These are phyloP conservation scores for Akebia trifoliata DNA, from an alignment of 164 flowering plant genomes.

Conservation along the genomic window DNA sequence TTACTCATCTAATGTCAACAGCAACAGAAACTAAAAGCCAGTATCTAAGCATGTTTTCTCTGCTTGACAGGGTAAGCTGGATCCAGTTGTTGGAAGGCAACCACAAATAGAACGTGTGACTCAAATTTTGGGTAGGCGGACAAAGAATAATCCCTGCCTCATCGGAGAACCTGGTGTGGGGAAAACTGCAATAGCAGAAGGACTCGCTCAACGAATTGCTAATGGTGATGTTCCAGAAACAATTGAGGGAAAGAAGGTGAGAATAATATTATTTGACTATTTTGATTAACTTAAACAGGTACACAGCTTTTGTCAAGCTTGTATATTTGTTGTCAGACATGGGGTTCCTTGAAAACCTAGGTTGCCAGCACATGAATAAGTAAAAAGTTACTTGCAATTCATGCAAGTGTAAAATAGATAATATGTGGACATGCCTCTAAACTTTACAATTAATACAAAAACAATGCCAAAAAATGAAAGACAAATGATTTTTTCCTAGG, in stretches of 20 bases:
- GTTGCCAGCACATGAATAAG: neutral
- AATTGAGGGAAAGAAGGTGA: constrained; percentile 90
- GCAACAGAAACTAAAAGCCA: neutral
- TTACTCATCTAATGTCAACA: neutral
- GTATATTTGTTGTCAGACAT: too few relatives aligned
- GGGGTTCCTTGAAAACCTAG: too few relatives aligned
- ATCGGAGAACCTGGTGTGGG: constrained; percentile 99
- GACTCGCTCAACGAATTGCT: constrained; percentile 92
- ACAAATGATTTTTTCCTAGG: neutral
- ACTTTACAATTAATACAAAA: neutral
- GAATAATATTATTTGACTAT: neutral
- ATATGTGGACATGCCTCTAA: neutral
- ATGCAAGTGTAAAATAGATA: neutral
- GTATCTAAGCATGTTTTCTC: neutral
- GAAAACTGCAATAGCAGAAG: constrained; percentile 98
- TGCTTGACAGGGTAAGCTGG: constrained; percentile 74
- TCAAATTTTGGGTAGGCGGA: constrained; percentile 88
- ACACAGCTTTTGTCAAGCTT: too few relatives aligned
- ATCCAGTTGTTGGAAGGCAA: constrained; percentile 98
- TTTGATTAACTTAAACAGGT: neutral
- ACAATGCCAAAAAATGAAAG: neutral
- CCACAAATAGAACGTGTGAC: constrained; percentile 87
- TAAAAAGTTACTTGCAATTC: neutral
- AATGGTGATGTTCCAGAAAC: constrained; percentile 96
- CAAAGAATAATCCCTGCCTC: constrained; percentile 95